phyloP scores from a whole-genome alignment of 192 early-diverging fungal species.

The Entomortierella parvispora region DNA sequence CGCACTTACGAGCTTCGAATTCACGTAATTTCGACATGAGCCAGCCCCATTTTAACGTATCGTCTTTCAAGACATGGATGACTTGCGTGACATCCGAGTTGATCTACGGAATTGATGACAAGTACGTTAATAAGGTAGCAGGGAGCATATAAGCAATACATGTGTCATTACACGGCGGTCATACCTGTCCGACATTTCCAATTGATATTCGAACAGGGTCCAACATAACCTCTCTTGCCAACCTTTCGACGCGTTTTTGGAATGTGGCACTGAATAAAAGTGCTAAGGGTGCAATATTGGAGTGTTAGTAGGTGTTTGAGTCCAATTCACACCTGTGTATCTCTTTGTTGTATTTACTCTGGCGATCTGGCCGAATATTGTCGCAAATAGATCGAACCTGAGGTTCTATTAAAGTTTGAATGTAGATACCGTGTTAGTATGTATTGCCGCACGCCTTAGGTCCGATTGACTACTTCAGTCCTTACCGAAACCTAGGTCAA shows the following conservation, averaged over 20 bases:
- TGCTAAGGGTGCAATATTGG: constrained; percentile 49
- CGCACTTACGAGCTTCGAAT: constrained; percentile 61
- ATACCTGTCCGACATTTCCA: constrained; percentile 71
- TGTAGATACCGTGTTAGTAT: too few species aligned
- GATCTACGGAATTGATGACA: constrained; percentile 37
- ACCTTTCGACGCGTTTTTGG: constrained; percentile 71
- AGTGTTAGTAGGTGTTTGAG: neutral
- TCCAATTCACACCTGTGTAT: too few species aligned
- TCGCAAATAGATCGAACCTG: constrained; percentile 85
- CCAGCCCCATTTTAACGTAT: constrained; percentile 82
- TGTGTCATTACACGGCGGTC: too few species aligned
- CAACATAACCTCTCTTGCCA: constrained; percentile 75
- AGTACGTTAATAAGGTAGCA: constrained; percentile 1
- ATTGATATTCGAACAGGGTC: constrained; percentile 81
- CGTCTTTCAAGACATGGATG: constrained; percentile 69
- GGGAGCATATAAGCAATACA: neutral
- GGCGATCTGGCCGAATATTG: constrained; percentile 82
- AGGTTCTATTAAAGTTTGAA: constrained; percentile 58
- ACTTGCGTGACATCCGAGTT: constrained; percentile 83
- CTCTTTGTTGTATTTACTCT: constrained; percentile 71
- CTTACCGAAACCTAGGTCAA: constrained; percentile 94
- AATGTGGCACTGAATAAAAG: constrained; percentile 87
- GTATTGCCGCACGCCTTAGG: too few species aligned
- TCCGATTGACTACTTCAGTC: constrained; percentile 49
- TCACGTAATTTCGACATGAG: constrained; percentile 62